Conservation (phyloP, 345 rosid species). For the Atalantia buxifolia region DNA sequence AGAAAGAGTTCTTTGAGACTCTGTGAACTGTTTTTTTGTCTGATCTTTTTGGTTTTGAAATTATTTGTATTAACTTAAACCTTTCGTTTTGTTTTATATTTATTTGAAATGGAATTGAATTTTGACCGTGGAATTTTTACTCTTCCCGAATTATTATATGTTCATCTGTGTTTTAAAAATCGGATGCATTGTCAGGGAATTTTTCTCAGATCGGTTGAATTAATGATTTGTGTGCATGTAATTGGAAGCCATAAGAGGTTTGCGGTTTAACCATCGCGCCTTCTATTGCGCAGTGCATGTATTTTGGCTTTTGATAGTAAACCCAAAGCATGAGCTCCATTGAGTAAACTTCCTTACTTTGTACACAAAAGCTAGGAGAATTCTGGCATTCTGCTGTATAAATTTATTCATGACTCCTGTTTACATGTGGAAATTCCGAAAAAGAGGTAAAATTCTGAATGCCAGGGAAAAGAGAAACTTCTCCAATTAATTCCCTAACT, state of each 20-base stretch:
- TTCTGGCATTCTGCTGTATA: no score
- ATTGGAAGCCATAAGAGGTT: no score
- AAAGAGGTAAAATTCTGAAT: no score
- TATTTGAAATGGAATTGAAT: not conserved
- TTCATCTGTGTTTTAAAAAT: not conserved
- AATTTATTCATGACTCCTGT: not conserved
- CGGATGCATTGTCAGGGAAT: not conserved
- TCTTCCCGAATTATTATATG: not conserved
- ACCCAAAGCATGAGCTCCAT: not conserved
- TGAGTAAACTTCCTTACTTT: not conserved
- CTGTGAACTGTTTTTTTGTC: not conserved
- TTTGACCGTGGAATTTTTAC: conserved; percentile 3
- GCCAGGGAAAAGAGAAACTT: not conserved
- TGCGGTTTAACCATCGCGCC: no score
- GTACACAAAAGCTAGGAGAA: not conserved
- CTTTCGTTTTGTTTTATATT: not conserved
- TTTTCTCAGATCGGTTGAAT: no score
- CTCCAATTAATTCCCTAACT: not conserved
- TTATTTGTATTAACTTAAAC: not conserved
- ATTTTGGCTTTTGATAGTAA: no score
- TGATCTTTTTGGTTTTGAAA: not conserved
- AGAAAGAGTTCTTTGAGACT: not conserved
- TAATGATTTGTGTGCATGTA: no score
- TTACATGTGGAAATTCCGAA: no score
- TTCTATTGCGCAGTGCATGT: no score